Conservation (phyloP, 2,329 filamentous ascomycete genomes). For the Talaromyces marneffei region DNA sequence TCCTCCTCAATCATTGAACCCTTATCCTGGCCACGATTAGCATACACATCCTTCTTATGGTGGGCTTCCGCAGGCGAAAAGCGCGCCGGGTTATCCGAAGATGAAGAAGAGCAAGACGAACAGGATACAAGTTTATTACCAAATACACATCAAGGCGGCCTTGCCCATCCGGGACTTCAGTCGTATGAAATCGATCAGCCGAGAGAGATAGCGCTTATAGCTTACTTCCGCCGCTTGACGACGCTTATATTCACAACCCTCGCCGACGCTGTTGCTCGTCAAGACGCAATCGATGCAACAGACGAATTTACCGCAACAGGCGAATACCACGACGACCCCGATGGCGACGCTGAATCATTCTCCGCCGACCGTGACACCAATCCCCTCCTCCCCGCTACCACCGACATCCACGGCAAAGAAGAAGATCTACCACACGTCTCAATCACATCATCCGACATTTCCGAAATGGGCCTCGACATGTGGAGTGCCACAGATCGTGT, state of each 20-base stretch:
- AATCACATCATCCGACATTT: conserved; percentile 42
- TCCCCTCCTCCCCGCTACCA: conserved; percentile 20
- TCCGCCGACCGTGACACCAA: conserved; percentile 24
- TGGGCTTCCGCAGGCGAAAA: conserved; percentile 62
- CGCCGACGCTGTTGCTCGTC: conserved; percentile 38
- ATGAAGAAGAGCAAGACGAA: conserved; percentile 45
- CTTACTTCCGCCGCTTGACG: conserved; percentile 46
- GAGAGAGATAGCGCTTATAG: conserved; percentile 44
- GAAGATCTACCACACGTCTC: conserved; percentile 23
- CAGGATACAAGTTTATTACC: conserved; percentile 40
- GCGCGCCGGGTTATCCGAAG: conserved; percentile 49
- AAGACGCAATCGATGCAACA: conserved; percentile 25
- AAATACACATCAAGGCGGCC: conserved; percentile 27
- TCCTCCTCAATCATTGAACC: conserved; percentile 49
- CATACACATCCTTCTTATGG: conserved; percentile 61
- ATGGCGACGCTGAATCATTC: conserved; percentile 18
- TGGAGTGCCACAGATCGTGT: conserved; percentile 44
- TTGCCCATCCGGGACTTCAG: conserved; percentile 26
- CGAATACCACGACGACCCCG: conserved; percentile 18
- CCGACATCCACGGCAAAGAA: neutral
- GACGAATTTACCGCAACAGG: conserved; percentile 15
- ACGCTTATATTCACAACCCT: conserved; percentile 42
- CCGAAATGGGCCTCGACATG: conserved; percentile 45
- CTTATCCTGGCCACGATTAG: conserved; percentile 54
- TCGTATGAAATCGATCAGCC: conserved; percentile 31